Percentiles rank a stretch among this genome's conserved stretches.
These are phyloP conservation scores for Canariomyces notabilis DNA, from an alignment of 2,329 filamentous ascomycete species.

Conservation along the genomic window DNA sequence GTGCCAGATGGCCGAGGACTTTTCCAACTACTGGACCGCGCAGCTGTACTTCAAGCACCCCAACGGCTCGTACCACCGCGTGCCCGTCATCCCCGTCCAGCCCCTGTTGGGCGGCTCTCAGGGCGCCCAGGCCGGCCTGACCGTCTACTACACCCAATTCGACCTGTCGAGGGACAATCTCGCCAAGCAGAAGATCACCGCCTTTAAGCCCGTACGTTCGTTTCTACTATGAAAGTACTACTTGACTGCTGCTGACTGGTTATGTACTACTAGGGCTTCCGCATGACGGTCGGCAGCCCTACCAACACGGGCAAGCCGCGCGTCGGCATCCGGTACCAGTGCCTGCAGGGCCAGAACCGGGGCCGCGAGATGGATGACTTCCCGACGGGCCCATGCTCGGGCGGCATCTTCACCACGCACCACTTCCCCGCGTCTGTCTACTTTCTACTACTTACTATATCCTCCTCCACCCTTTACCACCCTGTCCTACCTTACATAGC, in stretches of 20 bases:
- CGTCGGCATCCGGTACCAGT: conserved; percentile 20
- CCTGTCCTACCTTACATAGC: no score
- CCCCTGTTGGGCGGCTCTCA: conserved; percentile 24
- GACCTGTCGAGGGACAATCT: conserved; percentile 26
- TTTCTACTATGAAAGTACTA: neutral
- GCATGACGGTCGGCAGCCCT: conserved; percentile 23
- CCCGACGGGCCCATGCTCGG: conserved; percentile 17
- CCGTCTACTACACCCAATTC: conserved; percentile 27
- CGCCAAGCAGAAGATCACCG: conserved; percentile 22
- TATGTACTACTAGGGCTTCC: conserved; percentile 15
- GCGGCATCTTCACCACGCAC: conserved; percentile 21
- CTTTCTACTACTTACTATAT: no score
- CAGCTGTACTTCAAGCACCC: conserved; percentile 27
- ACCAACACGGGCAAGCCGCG: conserved; percentile 3
- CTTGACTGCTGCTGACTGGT: neutral
- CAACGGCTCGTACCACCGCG: conserved; percentile 27
- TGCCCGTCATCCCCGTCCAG: conserved; percentile 22
- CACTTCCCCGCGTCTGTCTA: conserved; percentile 20
- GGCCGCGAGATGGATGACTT: conserved; percentile 16
- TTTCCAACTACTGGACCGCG: conserved; percentile 30
- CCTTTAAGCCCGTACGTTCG: conserved; percentile 24
- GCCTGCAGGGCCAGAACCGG: conserved; percentile 13
- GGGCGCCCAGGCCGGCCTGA: conserved; percentile 24
- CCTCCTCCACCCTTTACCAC: no score
- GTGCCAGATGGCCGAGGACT: conserved; percentile 29